Conservation (phyloP, 805 yeast genomes). For the Wickerhamiella musiphila region DNA sequence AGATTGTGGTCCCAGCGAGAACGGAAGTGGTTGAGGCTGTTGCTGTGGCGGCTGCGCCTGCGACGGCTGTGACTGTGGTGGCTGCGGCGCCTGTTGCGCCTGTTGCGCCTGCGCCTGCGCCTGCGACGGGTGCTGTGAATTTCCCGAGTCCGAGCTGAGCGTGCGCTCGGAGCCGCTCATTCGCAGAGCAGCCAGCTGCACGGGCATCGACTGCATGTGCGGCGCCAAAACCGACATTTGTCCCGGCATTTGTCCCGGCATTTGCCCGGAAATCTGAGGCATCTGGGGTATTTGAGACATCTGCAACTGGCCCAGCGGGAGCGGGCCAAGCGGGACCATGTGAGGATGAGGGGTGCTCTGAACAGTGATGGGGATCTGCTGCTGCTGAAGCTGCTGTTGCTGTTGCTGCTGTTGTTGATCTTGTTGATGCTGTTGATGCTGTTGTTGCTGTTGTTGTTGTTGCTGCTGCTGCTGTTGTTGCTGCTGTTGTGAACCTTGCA, state of each 20-base stretch:
- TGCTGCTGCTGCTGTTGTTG: constrained; percentile 1
- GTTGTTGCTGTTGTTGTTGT: constrained; percentile 2
- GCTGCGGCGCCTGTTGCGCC: neutral
- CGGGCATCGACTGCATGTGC: no score
- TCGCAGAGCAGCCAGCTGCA: neutral
- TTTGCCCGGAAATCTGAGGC: no score
- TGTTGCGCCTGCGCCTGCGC: constrained; percentile 1
- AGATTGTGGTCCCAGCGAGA: no score
- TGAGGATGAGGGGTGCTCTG: no score
- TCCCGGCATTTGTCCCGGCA: no score
- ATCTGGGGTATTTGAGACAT: no score
- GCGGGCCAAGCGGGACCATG: no score
- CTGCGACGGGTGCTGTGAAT: neutral
- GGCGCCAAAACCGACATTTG: no score
- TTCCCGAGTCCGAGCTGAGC: neutral
- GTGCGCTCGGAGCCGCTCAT: neutral
- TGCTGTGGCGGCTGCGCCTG: no score
- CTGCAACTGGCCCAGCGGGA: neutral
- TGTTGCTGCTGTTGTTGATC: constrained; percentile 1
- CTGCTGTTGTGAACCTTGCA: constrained; percentile 2
- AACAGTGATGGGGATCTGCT: neutral
- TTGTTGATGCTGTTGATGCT: neutral
- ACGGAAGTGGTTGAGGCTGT: no score
- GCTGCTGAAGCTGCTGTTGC: neutral
- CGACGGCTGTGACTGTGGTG: neutral